Conservation (phyloP, 2,329 filamentous ascomycete genomes). For the Knufia petricola region DNA sequence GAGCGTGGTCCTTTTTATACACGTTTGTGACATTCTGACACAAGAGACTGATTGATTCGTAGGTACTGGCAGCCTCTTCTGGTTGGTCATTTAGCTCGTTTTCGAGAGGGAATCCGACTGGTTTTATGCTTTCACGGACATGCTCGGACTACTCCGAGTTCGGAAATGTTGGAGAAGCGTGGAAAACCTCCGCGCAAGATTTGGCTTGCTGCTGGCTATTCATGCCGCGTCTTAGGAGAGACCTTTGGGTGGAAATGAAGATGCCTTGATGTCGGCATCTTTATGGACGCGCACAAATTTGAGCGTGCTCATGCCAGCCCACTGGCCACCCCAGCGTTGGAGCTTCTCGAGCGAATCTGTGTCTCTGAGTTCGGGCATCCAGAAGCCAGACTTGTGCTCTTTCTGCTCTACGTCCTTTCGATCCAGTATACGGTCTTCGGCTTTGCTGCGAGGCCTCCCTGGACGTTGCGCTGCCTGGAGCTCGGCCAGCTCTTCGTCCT, state of each 20-base stretch:
- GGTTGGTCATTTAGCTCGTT: too few species aligned
- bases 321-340: conserved; percentile 69
- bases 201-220: neutral
- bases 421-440: conserved; percentile 67
- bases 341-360: conserved; percentile 56
- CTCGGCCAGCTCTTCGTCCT: conserved; percentile 30
- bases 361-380: conserved; percentile 64
- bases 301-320: conserved; percentile 67
- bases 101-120: too few species aligned
- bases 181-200: neutral
- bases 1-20: conserved; percentile 43
- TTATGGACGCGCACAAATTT: conserved; percentile 66
- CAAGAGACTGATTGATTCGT: too few species aligned
- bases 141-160: neutral
- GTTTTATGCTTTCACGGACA: neutral
- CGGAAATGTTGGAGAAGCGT: neutral
- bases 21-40: conserved; percentile 25
- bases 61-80: too few species aligned
- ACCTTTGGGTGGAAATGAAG: conserved; percentile 67
- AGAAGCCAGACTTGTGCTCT: conserved; percentile 76
- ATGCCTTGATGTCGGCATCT: conserved; percentile 55
- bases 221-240: too few species aligned
- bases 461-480: conserved; percentile 61
- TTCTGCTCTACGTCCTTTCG: conserved; percentile 61
- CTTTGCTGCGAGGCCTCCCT: conserved; percentile 66